A percentile compares a stretch with the other conserved stretches of the same genome.
These are phyloP conservation scores for Taphrina confusa DNA, from an alignment of 1,139 yeast genomes.

Conservation along the genomic window DNA sequence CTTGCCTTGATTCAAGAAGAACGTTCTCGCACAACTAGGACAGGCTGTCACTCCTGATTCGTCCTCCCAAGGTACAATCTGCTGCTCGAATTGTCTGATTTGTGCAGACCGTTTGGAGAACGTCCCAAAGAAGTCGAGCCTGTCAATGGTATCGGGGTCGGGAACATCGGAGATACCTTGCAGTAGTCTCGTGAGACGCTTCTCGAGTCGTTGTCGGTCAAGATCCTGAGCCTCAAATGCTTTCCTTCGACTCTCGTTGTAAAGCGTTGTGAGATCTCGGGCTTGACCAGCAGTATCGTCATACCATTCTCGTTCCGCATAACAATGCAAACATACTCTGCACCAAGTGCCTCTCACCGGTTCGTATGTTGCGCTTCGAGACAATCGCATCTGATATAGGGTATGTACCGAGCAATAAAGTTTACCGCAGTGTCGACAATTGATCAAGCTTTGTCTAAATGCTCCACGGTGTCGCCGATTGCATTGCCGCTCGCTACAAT, in stretches of 20 bases:
- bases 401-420: slow-evolving; percentile 70
- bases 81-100: slow-evolving; percentile 51
- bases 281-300: slow-evolving; percentile 48
- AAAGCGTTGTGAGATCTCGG: slow-evolving; percentile 54
- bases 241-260: slow-evolving; percentile 43
- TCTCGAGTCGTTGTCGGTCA: slow-evolving; percentile 55
- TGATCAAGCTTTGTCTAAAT: slow-evolving; percentile 38
- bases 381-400: slow-evolving; percentile 54
- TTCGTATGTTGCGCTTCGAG: slow-evolving; percentile 53
- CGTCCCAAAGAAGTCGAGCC: slow-evolving; percentile 1
- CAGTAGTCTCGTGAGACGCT: slow-evolving; percentile 59
- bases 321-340: slow-evolving; percentile 69
- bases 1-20: slow-evolving; percentile 64
- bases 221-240: slow-evolving; percentile 40
- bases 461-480: slow-evolving; percentile 43
- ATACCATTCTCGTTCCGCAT: slow-evolving; percentile 58
- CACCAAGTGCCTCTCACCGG: slow-evolving; percentile 63
- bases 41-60: slow-evolving; percentile 59
- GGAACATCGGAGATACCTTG: slow-evolving; percentile 41
- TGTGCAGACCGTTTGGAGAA: slow-evolving; percentile 37
- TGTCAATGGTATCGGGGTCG: background rate
- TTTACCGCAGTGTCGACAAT: slow-evolving; percentile 62
- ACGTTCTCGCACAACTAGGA: slow-evolving; percentile 61
- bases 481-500: slow-evolving; percentile 46
- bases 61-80: slow-evolving; percentile 69